Base-by-base conservation (phyloP, 495 filamentous ascomycete genomes). In the Penicillium arizonense region DNA sequence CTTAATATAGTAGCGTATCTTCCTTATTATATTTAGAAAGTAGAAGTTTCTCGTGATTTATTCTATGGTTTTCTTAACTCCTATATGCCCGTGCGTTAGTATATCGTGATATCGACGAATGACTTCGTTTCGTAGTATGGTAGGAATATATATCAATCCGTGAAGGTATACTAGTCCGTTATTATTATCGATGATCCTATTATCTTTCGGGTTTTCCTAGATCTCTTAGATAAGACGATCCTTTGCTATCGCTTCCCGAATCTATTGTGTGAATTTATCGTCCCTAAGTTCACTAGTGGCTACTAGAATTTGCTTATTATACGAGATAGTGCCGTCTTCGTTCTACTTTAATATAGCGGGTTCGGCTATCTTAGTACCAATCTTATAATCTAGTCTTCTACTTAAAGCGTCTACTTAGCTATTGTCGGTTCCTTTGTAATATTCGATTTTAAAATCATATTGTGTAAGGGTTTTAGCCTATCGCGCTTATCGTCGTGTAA, bases 351-450 rank as follows among this genome's bases (percentile, higher is more conserved):
- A 28, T 20, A 61, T 52, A 13, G 49, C 42, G 18, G 34, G 45
- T 47, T 42, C 41, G 13, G 41, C 21, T 47, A 28, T 34, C 44
- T 57, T 58, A n/a, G 32, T 30, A 9, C 42, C 40, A 32, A 44
- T 6, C 20, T 34, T 5, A 14, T 63, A 63, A 34, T 57, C 50
- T n/a, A 42, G 46, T 57, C 38, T 14, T 55, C 40, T 35, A 26
- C 50, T 57, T 4, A 58, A 51, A 20, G 23, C 38, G 26, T 58
- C 47, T 48, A 16, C 45, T 42, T 55, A 16, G 10, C 34, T 45
- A 16, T 57, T 60, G 12, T 44, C 51, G 40, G 13, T 57, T 40
- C 55, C 62, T 45, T 47, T 52, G 5, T n/a, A 50, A 28, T 59
- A 45, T 30, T 55, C 24, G 5, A 65, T 61, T 9, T 13, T 36